phyloP scores from a whole-genome alignment of 2,329 filamentous ascomycete genomes.

The Trichoderma asperellum region DNA sequence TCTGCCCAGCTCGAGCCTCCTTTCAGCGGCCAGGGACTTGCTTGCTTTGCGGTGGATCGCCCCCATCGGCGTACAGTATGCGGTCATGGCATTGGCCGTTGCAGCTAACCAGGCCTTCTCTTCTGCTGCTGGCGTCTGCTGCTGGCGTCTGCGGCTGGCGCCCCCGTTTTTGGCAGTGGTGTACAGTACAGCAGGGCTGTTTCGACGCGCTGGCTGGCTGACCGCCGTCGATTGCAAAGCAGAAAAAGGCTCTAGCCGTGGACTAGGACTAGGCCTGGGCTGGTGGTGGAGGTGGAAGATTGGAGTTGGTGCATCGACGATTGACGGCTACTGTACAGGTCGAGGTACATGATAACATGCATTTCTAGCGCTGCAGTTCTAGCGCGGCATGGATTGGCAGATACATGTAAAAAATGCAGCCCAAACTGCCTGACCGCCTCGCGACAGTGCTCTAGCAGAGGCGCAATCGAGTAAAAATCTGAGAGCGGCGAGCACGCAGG shows the following conservation, averaged over 20 bases:
- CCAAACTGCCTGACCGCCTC: conserved; percentile 11
- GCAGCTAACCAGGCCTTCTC: neutral
- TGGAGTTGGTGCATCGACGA: conserved; percentile 1
- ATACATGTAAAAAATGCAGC: neutral
- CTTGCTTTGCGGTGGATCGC: neutral
- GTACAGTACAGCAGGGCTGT: neutral
- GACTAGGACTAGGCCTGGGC: neutral
- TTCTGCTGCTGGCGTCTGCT: neutral
- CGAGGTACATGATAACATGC: neutral
- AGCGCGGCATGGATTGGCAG: conserved; percentile 1
- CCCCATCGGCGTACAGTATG: conserved; percentile 9
- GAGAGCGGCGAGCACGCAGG: neutral
- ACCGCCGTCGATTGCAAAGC: neutral
- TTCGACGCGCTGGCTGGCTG: neutral
- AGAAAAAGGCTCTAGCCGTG: conserved; percentile 1
- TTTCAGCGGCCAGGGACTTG: neutral
- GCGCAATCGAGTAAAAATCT: neutral
- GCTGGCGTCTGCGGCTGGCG: conserved; percentile 17
- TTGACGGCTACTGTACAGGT: neutral
- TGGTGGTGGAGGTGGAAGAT: neutral
- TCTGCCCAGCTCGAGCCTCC: neutral
- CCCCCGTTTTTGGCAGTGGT: neutral
- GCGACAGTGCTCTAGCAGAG: neutral
- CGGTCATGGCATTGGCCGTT: neutral
- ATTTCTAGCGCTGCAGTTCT: neutral